Base-by-base conservation (phyloP, 108 stramenopile species). In the Epipyxis sp. region DNA sequence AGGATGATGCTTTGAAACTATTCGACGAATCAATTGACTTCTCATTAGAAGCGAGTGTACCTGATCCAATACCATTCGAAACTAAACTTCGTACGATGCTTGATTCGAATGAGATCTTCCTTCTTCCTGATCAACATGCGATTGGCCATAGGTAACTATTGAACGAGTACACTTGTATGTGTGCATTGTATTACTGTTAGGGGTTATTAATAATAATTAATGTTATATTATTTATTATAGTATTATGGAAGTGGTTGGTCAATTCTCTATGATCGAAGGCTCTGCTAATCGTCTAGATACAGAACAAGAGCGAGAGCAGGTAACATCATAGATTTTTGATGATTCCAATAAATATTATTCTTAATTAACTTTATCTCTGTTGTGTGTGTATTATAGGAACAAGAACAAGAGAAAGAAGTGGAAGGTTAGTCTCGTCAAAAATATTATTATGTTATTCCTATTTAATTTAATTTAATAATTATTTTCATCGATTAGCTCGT, bases 381-480 rank as follows among this genome's bases (percentile, higher is more conserved):
- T n/a, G n/a, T n/a, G n/a, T n/a, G n/a, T n/a, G n/a, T n/a, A n/a
- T n/a, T n/a, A n/a, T n/a, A n/a, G 80, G 80, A 80, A 61, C 81
- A 82, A 62, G 77, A 78, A 42, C 81, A 82, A 40, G 81, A 81
- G 76, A 77, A 81, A 68, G 80, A 81, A 39, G 43, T 77, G 25
- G 46, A 69, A 39, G 69, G 46, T n/a, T n/a, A n/a, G n/a, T n/a
- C n/a, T n/a, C n/a, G n/a, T n/a, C 25, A n/a, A 57, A 57, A n/a
- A n/a, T n/a, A n/a, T n/a, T n/a, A n/a, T n/a, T n/a, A n/a, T n/a
- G n/a, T n/a, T n/a, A n/a, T n/a, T n/a, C n/a, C n/a, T n/a, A n/a
- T n/a, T n/a, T n/a, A n/a, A n/a, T n/a, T n/a, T n/a, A n/a, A n/a
- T n/a, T n/a, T n/a, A n/a, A n/a, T n/a, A n/a, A n/a, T n/a, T n/a